Evolutionary conservation across 805 yeast genomes (phyloP).

Genomic region (Candida jianshihensis): DNA sequence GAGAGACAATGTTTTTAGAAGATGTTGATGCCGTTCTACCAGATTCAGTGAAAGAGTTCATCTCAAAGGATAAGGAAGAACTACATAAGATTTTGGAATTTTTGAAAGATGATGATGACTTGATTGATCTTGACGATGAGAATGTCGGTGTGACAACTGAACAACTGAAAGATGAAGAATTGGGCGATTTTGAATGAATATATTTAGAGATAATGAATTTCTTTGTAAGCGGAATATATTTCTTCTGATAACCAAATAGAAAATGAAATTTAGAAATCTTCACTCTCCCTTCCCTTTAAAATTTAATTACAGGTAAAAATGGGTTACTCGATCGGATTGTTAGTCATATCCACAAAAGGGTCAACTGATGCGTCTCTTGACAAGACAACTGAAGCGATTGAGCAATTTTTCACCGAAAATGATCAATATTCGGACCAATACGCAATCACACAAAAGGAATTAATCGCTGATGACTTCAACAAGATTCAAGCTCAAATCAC

Average conservation of each 20-base stretch:
- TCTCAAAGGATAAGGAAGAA: constrained; percentile 24
- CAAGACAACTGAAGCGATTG: constrained; percentile 2
- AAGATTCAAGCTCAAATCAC: constrained; percentile 16
- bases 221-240: no score
- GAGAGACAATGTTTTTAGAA: constrained; percentile 17
- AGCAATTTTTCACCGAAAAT: constrained; percentile 3
- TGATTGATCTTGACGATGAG: constrained; percentile 2
- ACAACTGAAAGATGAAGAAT: neutral
- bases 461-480: constrained; percentile 32
- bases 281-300: no score
- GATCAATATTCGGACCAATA: constrained; percentile 3
- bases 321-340: constrained; percentile 3
- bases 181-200: neutral
- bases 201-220: neutral
- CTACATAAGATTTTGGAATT: constrained; percentile 14
- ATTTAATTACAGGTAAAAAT: neutral
- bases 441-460: constrained; percentile 8
- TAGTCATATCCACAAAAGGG: constrained; percentile 3
- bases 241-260: no score
- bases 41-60: constrained; percentile 22
- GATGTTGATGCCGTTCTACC: constrained; percentile 13
- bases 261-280: no score
- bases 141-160: neutral
- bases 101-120: constrained; percentile 13
- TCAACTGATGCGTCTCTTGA: neutral